A percentile compares a stretch with the other conserved stretches of the same genome.
Conservation (phyloP, 2,329 filamentous ascomycete species). For the Neonectria magnoliae region DNA sequence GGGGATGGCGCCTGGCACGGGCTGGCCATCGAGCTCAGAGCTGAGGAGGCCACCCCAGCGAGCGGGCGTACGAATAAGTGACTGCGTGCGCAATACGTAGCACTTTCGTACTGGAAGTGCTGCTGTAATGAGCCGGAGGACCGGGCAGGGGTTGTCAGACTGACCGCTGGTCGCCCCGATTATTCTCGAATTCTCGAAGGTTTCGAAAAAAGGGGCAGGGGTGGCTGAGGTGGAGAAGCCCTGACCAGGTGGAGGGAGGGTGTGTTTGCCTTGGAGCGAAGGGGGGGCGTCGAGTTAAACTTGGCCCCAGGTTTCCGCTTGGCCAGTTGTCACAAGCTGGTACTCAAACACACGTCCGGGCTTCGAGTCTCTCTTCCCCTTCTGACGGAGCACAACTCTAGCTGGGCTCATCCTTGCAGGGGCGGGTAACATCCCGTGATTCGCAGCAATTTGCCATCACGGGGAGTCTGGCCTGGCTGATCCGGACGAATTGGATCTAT, state of each 20-base stretch:
- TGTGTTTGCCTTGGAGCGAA: neutral
- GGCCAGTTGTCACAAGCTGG: slow-evolving; percentile 13
- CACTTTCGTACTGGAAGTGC: slow-evolving; percentile 15
- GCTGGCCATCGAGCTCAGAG: slow-evolving; percentile 35
- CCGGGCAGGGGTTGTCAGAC: slow-evolving; percentile 34
- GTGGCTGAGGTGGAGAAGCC: slow-evolving; percentile 35
- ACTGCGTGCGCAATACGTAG: neutral
- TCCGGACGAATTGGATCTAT: slow-evolving; percentile 44
- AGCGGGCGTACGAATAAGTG: slow-evolving; percentile 9
- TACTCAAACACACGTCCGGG: slow-evolving; percentile 7
- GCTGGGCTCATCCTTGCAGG: slow-evolving; percentile 32
- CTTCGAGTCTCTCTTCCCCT: neutral
- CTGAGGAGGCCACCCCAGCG: slow-evolving; percentile 29
- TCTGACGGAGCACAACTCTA: slow-evolving; percentile 1
- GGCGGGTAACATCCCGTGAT: slow-evolving; percentile 36
- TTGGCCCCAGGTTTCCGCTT: neutral
- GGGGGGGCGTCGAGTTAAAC: slow-evolving; percentile 2
- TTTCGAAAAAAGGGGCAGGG: slow-evolving; percentile 45
- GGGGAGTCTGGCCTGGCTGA: slow-evolving; percentile 36
- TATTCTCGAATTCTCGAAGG: slow-evolving; percentile 45
- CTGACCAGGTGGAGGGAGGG: slow-evolving; percentile 30
- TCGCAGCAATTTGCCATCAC: slow-evolving; percentile 37
- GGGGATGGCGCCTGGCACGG: slow-evolving; percentile 31
- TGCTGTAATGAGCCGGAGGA: slow-evolving; percentile 27
- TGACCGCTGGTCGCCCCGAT: slow-evolving; percentile 44